Base-by-base conservation (phyloP, 345 rosid species). In the Dipteronia sinensis region DNA sequence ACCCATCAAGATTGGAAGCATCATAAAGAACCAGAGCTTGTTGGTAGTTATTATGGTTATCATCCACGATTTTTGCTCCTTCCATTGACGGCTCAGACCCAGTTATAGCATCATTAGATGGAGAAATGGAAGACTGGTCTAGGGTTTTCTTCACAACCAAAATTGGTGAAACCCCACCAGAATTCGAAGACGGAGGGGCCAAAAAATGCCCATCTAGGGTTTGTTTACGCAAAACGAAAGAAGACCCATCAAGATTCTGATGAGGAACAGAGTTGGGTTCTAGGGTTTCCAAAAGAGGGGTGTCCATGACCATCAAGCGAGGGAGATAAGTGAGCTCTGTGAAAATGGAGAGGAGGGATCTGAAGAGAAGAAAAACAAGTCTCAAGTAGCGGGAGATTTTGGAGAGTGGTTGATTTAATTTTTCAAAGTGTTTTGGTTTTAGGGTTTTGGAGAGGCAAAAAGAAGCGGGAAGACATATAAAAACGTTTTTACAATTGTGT, bases 381-480 rank as follows among this genome's bases (percentile, higher is more conserved):
- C 64, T n/a, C 64, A 59, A 8, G 64, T 59, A 59, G 64, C 64
- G 27, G 64, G 72, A 59, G 47, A 49, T 1, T 16, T 31, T 15
- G 65, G 55, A 65, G 20, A 11, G 51, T 12, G 31, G 34, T 13
- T 51, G 70, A 51, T 22, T 55, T 72, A 4, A 20, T 23, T 27
- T 34, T 34, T 53, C 51, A 19, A 27, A 31, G 44, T 23, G 40
- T 22, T 5, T 61, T 42, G 6, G 64, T 13, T 63, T 25, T 42
- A 29, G 23, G 73, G 15, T 46, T 44, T 56, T 29, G 23, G 46
- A 70, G 65, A 59, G 65, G 47, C 16, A 38, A 55, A 58, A 56
- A 55, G 29, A 73, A 51, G 76, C 75, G 76, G 74, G 80, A 78
- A 78, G 76, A 27, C 64, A n/a, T 6, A 72, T 29, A 46, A 51